phyloP scores from a whole-genome alignment of 2,329 filamentous ascomycete genomes.

The Colletotrichum truncatum region DNA sequence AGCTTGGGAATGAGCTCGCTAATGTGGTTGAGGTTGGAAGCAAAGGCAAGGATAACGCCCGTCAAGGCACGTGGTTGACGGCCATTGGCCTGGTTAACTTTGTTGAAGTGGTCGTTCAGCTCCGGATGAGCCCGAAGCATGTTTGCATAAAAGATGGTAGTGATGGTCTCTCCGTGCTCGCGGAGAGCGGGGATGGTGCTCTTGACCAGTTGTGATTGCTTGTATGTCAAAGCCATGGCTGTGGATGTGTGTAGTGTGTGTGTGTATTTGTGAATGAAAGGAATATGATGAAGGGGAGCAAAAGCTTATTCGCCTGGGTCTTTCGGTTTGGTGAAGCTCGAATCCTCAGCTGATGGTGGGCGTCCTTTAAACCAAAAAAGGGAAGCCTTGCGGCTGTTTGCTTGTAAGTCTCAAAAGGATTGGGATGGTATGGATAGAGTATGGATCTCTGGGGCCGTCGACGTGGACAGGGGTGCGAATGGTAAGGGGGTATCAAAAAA shows the following conservation, averaged over 20 bases:
- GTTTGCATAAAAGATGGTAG: constrained; percentile 76
- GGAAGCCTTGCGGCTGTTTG: background rate
- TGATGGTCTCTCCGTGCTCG: constrained; percentile 74
- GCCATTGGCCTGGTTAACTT: constrained; percentile 35
- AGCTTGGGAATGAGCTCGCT: constrained; percentile 62
- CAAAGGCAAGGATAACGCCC: constrained; percentile 70
- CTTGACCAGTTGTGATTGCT: constrained; percentile 73
- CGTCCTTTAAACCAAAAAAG: background rate
- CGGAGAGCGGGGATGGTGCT: constrained; percentile 75
- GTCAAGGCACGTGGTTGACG: constrained; percentile 36
- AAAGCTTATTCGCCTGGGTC: background rate
- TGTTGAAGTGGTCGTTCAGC: constrained; percentile 76
- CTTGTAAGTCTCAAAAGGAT: background rate
- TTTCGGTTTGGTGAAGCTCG: background rate
- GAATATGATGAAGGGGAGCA: background rate
- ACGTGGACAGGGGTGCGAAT: background rate
- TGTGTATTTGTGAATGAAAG: too few species aligned
- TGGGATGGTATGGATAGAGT: background rate
- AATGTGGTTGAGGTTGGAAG: constrained; percentile 73
- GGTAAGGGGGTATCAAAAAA: constrained; percentile 13
- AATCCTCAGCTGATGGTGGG: background rate
- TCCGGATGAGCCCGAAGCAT: constrained; percentile 73
- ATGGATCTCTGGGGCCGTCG: constrained; percentile 11
- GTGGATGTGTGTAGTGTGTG: background rate
- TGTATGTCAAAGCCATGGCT: constrained; percentile 53